These are phyloP conservation scores for Penicillium macrosclerotiorum DNA, from an alignment of 495 filamentous ascomycete species.

Conservation along the genomic window DNA sequence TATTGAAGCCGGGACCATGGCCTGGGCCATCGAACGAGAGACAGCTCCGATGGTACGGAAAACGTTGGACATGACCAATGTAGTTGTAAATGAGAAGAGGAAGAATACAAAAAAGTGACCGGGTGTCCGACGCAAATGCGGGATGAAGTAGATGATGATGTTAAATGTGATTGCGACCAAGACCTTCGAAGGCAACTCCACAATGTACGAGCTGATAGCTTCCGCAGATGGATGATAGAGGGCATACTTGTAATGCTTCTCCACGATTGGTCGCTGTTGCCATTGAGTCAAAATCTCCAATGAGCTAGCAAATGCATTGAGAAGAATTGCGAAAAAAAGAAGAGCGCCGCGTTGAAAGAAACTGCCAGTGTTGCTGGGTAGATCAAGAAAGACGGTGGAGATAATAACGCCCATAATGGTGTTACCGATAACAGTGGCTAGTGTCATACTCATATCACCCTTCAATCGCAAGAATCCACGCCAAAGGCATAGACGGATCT, in stretches of 20 bases:
- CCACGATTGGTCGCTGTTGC: slow-evolving; percentile 56
- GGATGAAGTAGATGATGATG: slow-evolving; percentile 56
- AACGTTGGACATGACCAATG: slow-evolving; percentile 38
- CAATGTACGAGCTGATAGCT: slow-evolving; percentile 50
- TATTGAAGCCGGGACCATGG: slow-evolving; percentile 72
- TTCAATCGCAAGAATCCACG: slow-evolving; percentile 52
- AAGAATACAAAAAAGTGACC: slow-evolving; percentile 1
- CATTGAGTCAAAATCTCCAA: slow-evolving; percentile 58
- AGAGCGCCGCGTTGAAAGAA: slow-evolving; percentile 58
- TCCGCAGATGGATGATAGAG: slow-evolving; percentile 61
- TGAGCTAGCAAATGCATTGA: slow-evolving; percentile 47
- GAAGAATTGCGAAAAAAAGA: slow-evolving; percentile 81
- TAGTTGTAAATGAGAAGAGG: neutral
- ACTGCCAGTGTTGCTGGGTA: slow-evolving; percentile 16
- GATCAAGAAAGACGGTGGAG: slow-evolving; percentile 75
- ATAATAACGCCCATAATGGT: slow-evolving; percentile 73
- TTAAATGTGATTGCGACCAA: slow-evolving; percentile 43
- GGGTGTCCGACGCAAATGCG: slow-evolving; percentile 32
- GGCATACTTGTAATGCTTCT: slow-evolving; percentile 59
- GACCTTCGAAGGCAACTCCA: slow-evolving; percentile 55
- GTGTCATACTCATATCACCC: slow-evolving; percentile 67
- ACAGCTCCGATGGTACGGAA: slow-evolving; percentile 77
- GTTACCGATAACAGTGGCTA: slow-evolving; percentile 70
- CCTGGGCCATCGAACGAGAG: slow-evolving; percentile 70
- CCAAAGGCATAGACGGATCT: slow-evolving; percentile 43